These are phyloP conservation scores for Hippophae rhamnoides DNA, from an alignment of 306 rosid species.

Conservation along the genomic window DNA sequence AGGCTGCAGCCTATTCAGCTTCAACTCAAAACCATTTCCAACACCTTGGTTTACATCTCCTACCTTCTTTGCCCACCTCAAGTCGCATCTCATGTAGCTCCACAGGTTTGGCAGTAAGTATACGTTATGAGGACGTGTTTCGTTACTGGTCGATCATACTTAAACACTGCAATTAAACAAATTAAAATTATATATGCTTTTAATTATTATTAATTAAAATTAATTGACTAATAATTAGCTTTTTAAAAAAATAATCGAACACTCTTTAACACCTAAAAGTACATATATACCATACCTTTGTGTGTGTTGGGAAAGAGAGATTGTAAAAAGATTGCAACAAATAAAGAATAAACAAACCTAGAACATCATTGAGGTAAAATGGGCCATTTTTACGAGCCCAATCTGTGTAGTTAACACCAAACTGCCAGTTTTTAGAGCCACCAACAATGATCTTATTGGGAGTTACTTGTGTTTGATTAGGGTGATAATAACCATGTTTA, in stretches of 20 bases:
- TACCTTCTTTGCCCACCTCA: slow-evolving; percentile 30
- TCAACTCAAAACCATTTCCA: slow-evolving; percentile 46
- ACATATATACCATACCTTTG: too few relatives aligned
- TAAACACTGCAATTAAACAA: slow-evolving; percentile 41
- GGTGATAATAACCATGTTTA: slow-evolving; percentile 20
- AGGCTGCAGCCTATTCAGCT: slow-evolving; percentile 42
- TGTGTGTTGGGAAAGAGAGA: too few relatives aligned
- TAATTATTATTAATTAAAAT: neutral
- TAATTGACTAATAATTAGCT: too few relatives aligned
- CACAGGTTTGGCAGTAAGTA: slow-evolving; percentile 30
- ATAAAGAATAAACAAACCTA: slow-evolving; percentile 27
- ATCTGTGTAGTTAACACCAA: slow-evolving; percentile 11
- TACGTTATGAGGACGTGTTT: slow-evolving; percentile 45
- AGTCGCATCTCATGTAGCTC: slow-evolving; percentile 48
- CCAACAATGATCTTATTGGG: slow-evolving; percentile 4
- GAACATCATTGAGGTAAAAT: slow-evolving; percentile 47
- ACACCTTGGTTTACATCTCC: slow-evolving; percentile 39
- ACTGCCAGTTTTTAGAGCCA: slow-evolving; percentile 6
- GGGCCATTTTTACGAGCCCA: slow-evolving; percentile 30
- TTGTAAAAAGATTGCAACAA: too few relatives aligned
- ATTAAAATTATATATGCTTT: neutral
- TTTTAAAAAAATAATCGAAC: too few relatives aligned
- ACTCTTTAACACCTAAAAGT: too few relatives aligned
- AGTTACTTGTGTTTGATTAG: slow-evolving; percentile 7
- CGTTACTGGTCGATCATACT: slow-evolving; percentile 50